Base-by-base conservation (phyloP, 2,329 filamentous ascomycete species). In the Fusarium sp. region DNA sequence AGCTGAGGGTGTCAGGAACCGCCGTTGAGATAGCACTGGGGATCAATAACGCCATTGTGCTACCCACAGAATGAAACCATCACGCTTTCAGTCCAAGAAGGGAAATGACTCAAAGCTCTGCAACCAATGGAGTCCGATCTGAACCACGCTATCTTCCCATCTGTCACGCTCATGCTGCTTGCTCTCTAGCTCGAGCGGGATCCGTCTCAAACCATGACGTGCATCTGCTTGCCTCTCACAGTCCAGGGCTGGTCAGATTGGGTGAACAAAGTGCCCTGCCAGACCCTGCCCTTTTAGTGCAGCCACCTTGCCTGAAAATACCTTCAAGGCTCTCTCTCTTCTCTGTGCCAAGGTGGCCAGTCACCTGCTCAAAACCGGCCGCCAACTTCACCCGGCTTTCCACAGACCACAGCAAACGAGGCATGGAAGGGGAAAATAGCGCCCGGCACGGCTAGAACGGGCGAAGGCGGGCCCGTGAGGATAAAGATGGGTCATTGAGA, bases 141-240 rank as follows among this genome's bases (percentile, higher is more conserved):
- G 48, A 50, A 67, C 73, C 72, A 66, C 71, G 64, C 75, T 73
- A 79, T 70, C 38, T 72, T 70, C 38, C 70, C 73, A 66, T 66
- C 60, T 74, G 73, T 68, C 71, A 74, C 54, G n/a, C 62, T 67
- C 76, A 76, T 73, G 68, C 57, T 74, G 74, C 76, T 73, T 72
- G 69, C 73, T 55, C 47, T 66, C 56, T 73, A 66, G 73, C 71
- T 70, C 30, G 50, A 64, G 32, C 58, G 73, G 74, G 71, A 72
- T 60, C 65, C 67, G 63, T 77, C 74, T 77, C 72, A 68, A 77
- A 77, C 76, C 76, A 78, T 78, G 76, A 78, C 76, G 77, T 78
- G 76, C 76, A 78, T 78, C 63, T 66, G 47, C 39, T 52, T 67
- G 50, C 44, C 55, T 67, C 58, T 62, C 60, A 75, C 57, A 56